Conservation (phyloP, 2,329 filamentous ascomycete species). For the Sarocladiaceae sp. region DNA sequence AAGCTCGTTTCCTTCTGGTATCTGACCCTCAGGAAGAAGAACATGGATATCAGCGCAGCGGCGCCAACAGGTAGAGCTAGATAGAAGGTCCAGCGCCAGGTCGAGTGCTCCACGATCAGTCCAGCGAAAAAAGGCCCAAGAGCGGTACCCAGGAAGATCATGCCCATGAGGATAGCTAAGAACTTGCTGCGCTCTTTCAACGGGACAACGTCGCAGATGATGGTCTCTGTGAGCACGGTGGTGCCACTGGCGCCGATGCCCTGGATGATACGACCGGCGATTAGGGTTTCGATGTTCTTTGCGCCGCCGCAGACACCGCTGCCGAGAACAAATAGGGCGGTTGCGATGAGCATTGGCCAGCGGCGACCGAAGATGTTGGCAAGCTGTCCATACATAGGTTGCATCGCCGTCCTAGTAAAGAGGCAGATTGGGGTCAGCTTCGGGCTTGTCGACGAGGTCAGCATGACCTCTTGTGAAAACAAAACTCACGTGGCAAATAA, state of each 20-base stretch:
- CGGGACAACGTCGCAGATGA: constrained; percentile 42
- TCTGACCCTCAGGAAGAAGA: constrained; percentile 20
- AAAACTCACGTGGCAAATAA: constrained; percentile 15
- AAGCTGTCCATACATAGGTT: constrained; percentile 44
- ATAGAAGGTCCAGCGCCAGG: constrained; percentile 42
- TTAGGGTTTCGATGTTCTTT: constrained; percentile 8
- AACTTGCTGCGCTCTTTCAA: constrained; percentile 40
- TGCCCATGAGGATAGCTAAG: constrained; percentile 23
- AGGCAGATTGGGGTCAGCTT: constrained; percentile 9
- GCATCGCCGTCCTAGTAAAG: constrained; percentile 27
- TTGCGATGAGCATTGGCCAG: constrained; percentile 26
- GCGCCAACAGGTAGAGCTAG: constrained; percentile 31
- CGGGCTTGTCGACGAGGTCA: background rate
- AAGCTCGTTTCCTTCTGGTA: constrained; percentile 15
- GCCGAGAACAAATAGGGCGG: constrained; percentile 19
- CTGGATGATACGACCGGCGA: constrained; percentile 24
- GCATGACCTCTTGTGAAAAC: background rate
- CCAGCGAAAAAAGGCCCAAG: constrained; percentile 29
- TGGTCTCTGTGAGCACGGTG: constrained; percentile 17
- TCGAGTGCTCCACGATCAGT: constrained; percentile 19
- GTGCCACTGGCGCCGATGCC: constrained; percentile 26
- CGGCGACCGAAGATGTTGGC: constrained; percentile 47
- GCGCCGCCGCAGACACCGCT: constrained; percentile 17
- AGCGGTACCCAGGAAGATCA: constrained; percentile 28
- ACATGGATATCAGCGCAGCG: constrained; percentile 15